A percentile compares a stretch with the other conserved stretches of the same genome.
phyloP scores from a whole-genome alignment of 805 yeast species.

The Cyberlindnera misumaiensis region DNA sequence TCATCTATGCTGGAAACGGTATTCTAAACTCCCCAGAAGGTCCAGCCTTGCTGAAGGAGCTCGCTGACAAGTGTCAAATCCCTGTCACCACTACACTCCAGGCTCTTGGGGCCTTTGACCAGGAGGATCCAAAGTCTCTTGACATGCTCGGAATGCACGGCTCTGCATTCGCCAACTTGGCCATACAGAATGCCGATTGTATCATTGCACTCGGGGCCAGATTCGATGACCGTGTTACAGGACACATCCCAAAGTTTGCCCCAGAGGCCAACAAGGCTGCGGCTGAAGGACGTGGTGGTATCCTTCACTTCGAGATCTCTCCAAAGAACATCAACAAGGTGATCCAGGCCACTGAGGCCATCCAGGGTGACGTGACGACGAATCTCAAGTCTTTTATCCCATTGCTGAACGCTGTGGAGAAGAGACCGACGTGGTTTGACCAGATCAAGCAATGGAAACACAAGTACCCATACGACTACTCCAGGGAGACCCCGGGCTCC shows the following conservation, averaged over 20 bases:
- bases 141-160: slow-evolving; percentile 99
- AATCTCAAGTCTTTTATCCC: slow-evolving; percentile 73
- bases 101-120: slow-evolving; percentile 92
- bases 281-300: slow-evolving; percentile 85
- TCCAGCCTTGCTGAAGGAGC: slow-evolving; percentile 69
- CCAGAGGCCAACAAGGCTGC: slow-evolving; percentile 92
- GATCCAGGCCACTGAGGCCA: slow-evolving; percentile 91
- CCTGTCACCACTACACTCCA: slow-evolving; percentile 96
- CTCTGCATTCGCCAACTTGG: slow-evolving; percentile 86
- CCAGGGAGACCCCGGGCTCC: slow-evolving; percentile 71
- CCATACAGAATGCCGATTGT: slow-evolving; percentile 90
- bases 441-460: slow-evolving; percentile 76
- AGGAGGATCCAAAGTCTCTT: slow-evolving; percentile 79
- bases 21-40: slow-evolving; percentile 74
- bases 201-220: slow-evolving; percentile 95
- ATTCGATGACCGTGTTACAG: slow-evolving; percentile 97
- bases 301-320: slow-evolving; percentile 89
- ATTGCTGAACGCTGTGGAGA: slow-evolving; percentile 51
- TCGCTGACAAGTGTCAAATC: slow-evolving; percentile 83
- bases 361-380: slow-evolving; percentile 90
- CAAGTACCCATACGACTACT: slow-evolving; percentile 80
- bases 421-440: slow-evolving; percentile 75
- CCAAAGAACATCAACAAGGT: slow-evolving; percentile 98
- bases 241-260: slow-evolving; percentile 79
- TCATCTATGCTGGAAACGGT: slow-evolving; percentile 91